Conservation (phyloP, 441 rosid genomes). For the Bruguiera hainesii region DNA sequence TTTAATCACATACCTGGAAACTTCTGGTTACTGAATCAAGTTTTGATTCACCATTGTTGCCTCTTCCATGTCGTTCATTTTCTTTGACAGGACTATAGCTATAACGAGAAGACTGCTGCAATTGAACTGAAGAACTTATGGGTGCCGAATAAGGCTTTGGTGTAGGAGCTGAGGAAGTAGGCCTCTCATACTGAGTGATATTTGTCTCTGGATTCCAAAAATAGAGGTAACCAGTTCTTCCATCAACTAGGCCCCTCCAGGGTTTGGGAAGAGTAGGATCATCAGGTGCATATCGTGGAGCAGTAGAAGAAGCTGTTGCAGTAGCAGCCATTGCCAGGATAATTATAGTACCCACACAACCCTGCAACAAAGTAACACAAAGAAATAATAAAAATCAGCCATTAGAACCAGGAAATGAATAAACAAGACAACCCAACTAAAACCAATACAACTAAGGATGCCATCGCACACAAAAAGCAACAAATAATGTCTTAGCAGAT, state of each 20-base stretch:
- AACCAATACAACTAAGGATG: too few species aligned
- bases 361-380: constrained; percentile 5
- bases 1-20: constrained; percentile 37
- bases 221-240: constrained; percentile 76
- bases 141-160: constrained; percentile 38
- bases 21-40: constrained; percentile 37
- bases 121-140: constrained; percentile 51
- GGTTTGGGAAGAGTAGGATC: constrained; percentile 92
- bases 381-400: not conserved
- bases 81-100: constrained; percentile 46
- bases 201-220: constrained; percentile 95
- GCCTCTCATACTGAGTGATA: constrained; percentile 87
- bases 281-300: constrained; percentile 79
- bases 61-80: constrained; percentile 42
- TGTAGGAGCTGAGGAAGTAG: constrained; percentile 28
- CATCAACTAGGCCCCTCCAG: constrained; percentile 91
- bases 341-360: constrained; percentile 13
- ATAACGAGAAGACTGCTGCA: constrained; percentile 42
- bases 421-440: too few species aligned
- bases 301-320: constrained; percentile 49
- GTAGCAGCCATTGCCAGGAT: constrained; percentile 56
- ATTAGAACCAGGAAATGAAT: not conserved
- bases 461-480: too few species aligned
- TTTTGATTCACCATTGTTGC: constrained; percentile 32
- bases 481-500: too few species aligned